phyloP scores from a whole-genome alignment of 495 filamentous ascomycete genomes.

The Elasticomyces elasticus region DNA sequence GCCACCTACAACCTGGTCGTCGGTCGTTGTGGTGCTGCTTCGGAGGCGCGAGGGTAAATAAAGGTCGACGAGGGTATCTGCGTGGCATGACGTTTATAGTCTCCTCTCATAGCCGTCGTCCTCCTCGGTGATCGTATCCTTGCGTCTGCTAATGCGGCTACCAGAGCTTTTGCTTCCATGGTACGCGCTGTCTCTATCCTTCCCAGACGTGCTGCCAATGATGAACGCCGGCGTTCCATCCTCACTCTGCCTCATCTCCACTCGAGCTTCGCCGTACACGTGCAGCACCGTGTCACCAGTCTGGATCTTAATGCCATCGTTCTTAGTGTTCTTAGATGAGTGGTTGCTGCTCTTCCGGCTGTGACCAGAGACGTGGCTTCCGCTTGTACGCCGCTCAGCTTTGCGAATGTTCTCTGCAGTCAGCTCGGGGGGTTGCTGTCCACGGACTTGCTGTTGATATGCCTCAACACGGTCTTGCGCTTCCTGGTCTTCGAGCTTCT shows the following conservation, averaged over 20 bases:
- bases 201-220: background rate
- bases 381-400: slow-evolving; percentile 3
- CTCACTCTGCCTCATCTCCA: slow-evolving; percentile 9
- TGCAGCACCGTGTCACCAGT: slow-evolving; percentile 8
- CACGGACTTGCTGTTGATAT: slow-evolving; percentile 13
- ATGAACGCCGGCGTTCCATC: slow-evolving; percentile 5
- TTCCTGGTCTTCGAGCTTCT: slow-evolving; percentile 2
- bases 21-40: background rate
- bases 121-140: slow-evolving; percentile 11
- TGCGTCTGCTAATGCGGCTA: slow-evolving; percentile 4
- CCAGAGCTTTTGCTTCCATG: slow-evolving; percentile 18
- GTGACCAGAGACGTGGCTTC: slow-evolving; percentile 9
- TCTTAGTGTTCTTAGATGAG: background rate
- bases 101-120: background rate
- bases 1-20: no score
- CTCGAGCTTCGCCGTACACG: slow-evolving; percentile 6
- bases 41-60: no score
- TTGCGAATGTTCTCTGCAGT: slow-evolving; percentile 16
- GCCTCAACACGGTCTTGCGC: slow-evolving; percentile 2
- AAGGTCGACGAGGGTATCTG: no score
- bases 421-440: slow-evolving; percentile 1
- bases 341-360: slow-evolving; percentile 12
- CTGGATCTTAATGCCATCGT: slow-evolving; percentile 10
- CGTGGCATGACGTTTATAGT: background rate
- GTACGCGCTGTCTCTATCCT: slow-evolving; percentile 9